These are phyloP conservation scores for Backusella westeae DNA, from an alignment of 192 early-diverging fungal genomes.

Conservation along the genomic window DNA sequence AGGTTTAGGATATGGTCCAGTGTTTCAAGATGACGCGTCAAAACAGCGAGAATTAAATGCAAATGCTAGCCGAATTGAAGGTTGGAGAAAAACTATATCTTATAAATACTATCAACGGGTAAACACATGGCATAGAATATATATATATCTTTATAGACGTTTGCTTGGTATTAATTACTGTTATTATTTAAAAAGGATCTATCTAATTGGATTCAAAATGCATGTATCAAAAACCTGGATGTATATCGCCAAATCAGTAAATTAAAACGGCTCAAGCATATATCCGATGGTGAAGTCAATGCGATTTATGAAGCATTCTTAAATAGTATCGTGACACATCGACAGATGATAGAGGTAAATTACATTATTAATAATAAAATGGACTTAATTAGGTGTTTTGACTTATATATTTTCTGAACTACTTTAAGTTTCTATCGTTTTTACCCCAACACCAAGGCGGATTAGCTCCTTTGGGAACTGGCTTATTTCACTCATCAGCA, in stretches of 20 bases:
- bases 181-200: constrained; percentile 53
- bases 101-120: constrained; percentile 71
- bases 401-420: not conserved
- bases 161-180: not conserved
- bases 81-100: constrained; percentile 76
- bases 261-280: constrained; percentile 44
- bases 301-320: constrained; percentile 69
- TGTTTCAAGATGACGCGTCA: constrained; percentile 67
- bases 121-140: not conserved
- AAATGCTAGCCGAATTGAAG: constrained; percentile 81
- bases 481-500: constrained; percentile 73
- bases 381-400: not conserved
- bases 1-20: constrained; percentile 64
- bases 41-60: constrained; percentile 68
- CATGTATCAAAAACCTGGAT: constrained; percentile 67
- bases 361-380: not conserved
- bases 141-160: not conserved
- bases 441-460: constrained; percentile 82
- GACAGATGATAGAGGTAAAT: constrained; percentile 75
- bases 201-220: constrained; percentile 48
- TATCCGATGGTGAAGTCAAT: constrained; percentile 61
- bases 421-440: constrained; percentile 57
- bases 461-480: constrained; percentile 73
- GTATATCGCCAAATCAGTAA: constrained; percentile 65
- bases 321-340: constrained; percentile 64